Evolutionary conservation across 768 basidiomycete species (phyloP).

Genomic region (Scleroderma citrinum): DNA sequence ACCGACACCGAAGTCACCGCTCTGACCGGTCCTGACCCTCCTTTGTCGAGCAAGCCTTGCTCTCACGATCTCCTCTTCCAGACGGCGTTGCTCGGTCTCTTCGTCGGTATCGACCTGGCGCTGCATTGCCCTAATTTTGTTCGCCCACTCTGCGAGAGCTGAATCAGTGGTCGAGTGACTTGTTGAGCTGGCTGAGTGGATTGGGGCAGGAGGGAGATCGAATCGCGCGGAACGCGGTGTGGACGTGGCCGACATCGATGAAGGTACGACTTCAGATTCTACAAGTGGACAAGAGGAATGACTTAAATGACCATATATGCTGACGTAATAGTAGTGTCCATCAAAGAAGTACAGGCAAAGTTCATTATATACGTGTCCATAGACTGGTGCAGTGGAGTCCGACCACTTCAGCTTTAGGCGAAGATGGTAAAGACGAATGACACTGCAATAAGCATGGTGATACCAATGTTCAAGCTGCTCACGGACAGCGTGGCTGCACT

Average conservation of each 20-base stretch:
- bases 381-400: too few relatives aligned
- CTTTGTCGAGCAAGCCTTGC: slow-evolving; percentile 42
- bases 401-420: too few relatives aligned
- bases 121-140: slow-evolving; percentile 73
- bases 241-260: slow-evolving; percentile 23
- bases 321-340: slow-evolving; percentile 15
- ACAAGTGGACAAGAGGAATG: too few relatives aligned
- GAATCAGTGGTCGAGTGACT: slow-evolving; percentile 38
- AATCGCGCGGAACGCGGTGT: slow-evolving; percentile 28
- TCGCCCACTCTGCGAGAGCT: slow-evolving; percentile 77
- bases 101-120: slow-evolving; percentile 78
- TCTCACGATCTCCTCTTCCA: slow-evolving; percentile 50
- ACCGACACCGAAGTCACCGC: slow-evolving; percentile 35
- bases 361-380: too few relatives aligned
- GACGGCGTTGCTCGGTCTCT: slow-evolving; percentile 65
- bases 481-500: slow-evolving; percentile 17
- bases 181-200: slow-evolving; percentile 8
- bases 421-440: slow-evolving; percentile 32
- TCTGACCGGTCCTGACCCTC: slow-evolving; percentile 30
- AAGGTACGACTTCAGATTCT: background rate
- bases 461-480: slow-evolving; percentile 18
- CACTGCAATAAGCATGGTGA: slow-evolving; percentile 26
- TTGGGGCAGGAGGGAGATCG: slow-evolving; percentile 33
- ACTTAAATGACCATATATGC: slow-evolving; percentile 5
- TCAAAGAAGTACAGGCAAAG: too few relatives aligned